These are phyloP conservation scores for Hericium erinaceus DNA, from an alignment of 768 basidiomycete genomes.

Conservation along the genomic window DNA sequence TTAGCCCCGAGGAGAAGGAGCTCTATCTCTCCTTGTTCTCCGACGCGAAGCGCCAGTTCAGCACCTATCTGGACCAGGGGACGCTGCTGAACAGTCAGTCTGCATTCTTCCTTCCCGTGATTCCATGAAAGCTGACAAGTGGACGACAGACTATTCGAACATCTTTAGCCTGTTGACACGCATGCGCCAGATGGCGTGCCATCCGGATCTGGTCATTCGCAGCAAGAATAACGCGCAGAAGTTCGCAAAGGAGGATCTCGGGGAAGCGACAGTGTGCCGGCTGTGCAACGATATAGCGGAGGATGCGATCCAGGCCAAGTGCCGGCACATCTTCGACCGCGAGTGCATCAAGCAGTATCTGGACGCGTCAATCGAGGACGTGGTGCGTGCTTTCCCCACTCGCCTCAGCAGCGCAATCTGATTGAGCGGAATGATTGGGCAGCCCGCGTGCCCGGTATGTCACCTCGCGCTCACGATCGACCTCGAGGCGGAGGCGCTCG, in stretches of 20 bases:
- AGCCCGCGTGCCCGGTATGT: conserved; percentile 94
- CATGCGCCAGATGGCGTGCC: conserved; percentile 93
- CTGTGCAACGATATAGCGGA: conserved; percentile 97
- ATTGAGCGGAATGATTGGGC: not conserved
- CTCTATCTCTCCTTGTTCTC: conserved; percentile 86
- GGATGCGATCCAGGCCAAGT: conserved; percentile 91
- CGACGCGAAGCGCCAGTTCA: conserved; percentile 88
- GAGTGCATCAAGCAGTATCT: conserved; percentile 95
- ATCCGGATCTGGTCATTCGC: conserved; percentile 87
- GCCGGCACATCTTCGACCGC: conserved; percentile 90
- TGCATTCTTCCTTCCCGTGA: not conserved
- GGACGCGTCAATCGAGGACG: conserved; percentile 57
- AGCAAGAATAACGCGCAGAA: conserved; percentile 68
- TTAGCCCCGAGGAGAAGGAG: conserved; percentile 96
- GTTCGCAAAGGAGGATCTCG: conserved; percentile 41
- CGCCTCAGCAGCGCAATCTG: not conserved
- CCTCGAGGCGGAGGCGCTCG: conserved; percentile 87
- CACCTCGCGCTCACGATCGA: conserved; percentile 90
- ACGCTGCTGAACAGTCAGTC: conserved; percentile 85
- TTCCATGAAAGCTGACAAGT: not conserved
- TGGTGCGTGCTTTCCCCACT: conserved; percentile 30
- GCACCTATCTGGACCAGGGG: conserved; percentile 81
- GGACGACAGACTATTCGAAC: conserved; percentile 68
- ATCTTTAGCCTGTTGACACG: conserved; percentile 89
- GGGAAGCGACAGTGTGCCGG: conserved; percentile 81